Base-by-base conservation (phyloP, 2,329 filamentous ascomycete species). In the Hypoxylon sp. region DNA sequence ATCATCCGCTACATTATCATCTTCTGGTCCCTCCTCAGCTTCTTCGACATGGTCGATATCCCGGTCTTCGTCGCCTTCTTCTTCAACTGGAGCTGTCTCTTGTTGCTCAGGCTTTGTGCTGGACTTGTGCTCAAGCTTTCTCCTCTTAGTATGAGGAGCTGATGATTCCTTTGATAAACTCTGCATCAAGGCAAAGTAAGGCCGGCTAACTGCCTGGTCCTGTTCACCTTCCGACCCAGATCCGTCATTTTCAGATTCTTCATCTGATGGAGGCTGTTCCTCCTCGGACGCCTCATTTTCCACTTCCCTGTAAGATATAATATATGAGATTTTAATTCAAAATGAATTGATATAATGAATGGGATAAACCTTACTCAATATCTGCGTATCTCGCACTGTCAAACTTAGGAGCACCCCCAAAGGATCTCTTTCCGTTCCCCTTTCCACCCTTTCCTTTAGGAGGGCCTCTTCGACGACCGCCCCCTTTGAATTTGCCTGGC, bases 131-230 rank as follows among this genome's bases (percentile, higher is more conserved):
- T 85, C 83, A 7, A 90, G 70, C 74, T 90, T 91, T 62, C 88
- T 83, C 76, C 87, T 83, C 75, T 91, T 91, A 1, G 85, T 79
- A 46, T 82, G 84, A 1, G 83, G 85, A 3, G 76, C 81, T 22
- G 79, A 76, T 3, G 79, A 75, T 2, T 77, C 79, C 22, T 82
- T 80, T 27, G 83, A 81, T 54, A 91, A 80, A 64, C 86, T 89
- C 73, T 89, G 85, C 74, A 91, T 81, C 6, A 91, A 81, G 6
- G 86, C 82, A 79, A 85, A 81, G 70, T 91, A 91, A 2, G 89
- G 85, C 31, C 83, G 82, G 27, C 81, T 79, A 27, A 81, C 73
- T 4, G 77, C 48, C 44, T 77, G 69, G n/a, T 79, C 75, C 25
- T 75, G 74, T 61, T 82, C 81, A 42, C 80, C 79, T 20, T 85